Evolutionary conservation across 139 green algal species (phyloP), one percentile per base, ranked within the genome.

Genomic region (Limnomonas spitsbergensis): DNA sequence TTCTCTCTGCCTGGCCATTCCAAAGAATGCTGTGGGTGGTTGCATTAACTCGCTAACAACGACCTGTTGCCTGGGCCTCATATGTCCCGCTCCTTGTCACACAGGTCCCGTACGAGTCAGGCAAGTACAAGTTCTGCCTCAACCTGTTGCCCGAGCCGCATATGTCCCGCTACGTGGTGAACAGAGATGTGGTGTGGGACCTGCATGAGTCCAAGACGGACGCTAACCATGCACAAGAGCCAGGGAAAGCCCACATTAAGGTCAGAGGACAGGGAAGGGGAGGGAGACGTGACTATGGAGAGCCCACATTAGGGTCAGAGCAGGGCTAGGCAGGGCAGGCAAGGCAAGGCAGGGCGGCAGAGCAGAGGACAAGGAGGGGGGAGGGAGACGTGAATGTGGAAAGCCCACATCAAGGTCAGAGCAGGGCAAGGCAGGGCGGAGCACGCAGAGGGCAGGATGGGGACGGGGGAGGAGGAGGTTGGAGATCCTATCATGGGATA

Each of bases 91-190:
- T 61, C 47, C 20, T 20, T 29, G 14, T 14, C 20, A 29, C 47
- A 61, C 47, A 61, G 47, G 81, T 90, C 34, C 86, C 86, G 29
- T 87, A 88, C 31, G 86, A 90, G 70, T 73, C 79, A 1, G 86
- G 86, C 9, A 32, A 75, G n/a, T 87, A 90, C 83, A 73, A 40
- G 0, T 90, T 90, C 34, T 90, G 86, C 77, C 66, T 90, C 24
- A 79, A 56, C 3, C 61, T 86, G 81, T 3, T 53, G 40, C 47
- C 77, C 26, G 69, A 81, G 2, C 79, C 67, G 38, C 66, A 61
- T 0, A 35, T 52, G 24, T 76, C 77, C n/a, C 75, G 78, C 36
- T 84, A 84, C 56, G 66, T 84, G 47, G 31, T 79, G 38, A 68
- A 40, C 0, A 40, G 78, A 0, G 83, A 88, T 36, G 81, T 90